Percentiles rank a stretch among this genome's conserved stretches.
These are phyloP conservation scores for Echinosophora koreensis DNA, from an alignment of 306 rosid genomes.

Conservation along the genomic window DNA sequence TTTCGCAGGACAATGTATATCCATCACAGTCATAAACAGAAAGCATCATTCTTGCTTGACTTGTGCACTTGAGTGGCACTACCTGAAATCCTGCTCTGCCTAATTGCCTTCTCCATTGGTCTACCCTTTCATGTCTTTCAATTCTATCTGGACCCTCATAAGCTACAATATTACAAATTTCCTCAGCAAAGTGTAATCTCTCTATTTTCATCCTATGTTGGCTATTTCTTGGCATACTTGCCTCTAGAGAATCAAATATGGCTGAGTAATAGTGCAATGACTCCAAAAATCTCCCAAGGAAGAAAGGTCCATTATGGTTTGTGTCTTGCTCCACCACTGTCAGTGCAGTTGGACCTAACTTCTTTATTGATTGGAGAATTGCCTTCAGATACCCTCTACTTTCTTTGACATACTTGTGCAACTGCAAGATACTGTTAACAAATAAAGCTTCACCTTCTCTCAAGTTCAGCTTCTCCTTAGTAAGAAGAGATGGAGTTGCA, in stretches of 20 bases:
- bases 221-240: slow-evolving; percentile 63
- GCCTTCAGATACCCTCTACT: slow-evolving; percentile 74
- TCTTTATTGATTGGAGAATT: slow-evolving; percentile 75
- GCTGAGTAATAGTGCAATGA: slow-evolving; percentile 85
- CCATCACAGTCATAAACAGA: slow-evolving; percentile 83
- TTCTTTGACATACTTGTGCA: slow-evolving; percentile 75
- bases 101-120: slow-evolving; percentile 80
- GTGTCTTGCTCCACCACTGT: slow-evolving; percentile 84
- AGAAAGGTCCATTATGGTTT: slow-evolving; percentile 86
- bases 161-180: slow-evolving; percentile 67
- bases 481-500: slow-evolving; percentile 59
- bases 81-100: slow-evolving; percentile 78
- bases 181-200: slow-evolving; percentile 64
- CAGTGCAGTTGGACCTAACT: slow-evolving; percentile 59
- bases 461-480: slow-evolving; percentile 65
- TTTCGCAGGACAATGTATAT: slow-evolving; percentile 64
- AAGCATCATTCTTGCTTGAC: slow-evolving; percentile 78
- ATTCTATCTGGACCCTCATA: slow-evolving; percentile 66
- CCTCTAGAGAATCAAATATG: slow-evolving; percentile 78
- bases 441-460: slow-evolving; percentile 73
- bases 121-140: slow-evolving; percentile 78
- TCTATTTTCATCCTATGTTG: slow-evolving; percentile 72
- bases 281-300: slow-evolving; percentile 81
- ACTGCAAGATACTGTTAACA: slow-evolving; percentile 65
- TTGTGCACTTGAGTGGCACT: slow-evolving; percentile 70